Base-by-base conservation (phyloP, 2,329 filamentous ascomycete species). In the Trichophyton schoenleinii region DNA sequence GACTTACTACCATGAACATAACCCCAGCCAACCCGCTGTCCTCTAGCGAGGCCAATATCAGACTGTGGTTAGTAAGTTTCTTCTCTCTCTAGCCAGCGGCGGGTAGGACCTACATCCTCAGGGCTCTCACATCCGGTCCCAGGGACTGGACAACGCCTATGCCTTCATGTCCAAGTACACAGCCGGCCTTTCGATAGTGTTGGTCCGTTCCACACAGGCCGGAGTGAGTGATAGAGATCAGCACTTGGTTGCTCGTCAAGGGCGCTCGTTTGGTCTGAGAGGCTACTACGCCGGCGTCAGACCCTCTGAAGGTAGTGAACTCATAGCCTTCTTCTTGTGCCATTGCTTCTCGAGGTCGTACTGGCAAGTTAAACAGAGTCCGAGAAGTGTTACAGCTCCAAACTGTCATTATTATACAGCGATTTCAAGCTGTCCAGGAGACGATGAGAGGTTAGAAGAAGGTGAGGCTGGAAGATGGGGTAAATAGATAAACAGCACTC, bases 181-280 rank as follows among this genome's bases (percentile, higher is more conserved):
- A 1, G 65, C 72, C 68, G 25, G 6, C 61, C 58, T 57, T 38
- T 18, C 57, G 46, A 48, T 18, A 61, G 25, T 44, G 60, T 57
- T 77, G 65, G 63, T 78, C 80, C 2, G 86, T 88, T 58, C 82
- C 83, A 70, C 86, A 88, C 59, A 88, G 75, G 34, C 86, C 86
- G 1, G 84, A 86, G 62, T 84, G 83, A 15, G 84, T 87, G 64
- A 88, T 76, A 61, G 79, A 80, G 68, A 88, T 70, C 31, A 85
- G 77, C 59, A 87, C 84, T 63, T 86, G 36, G 41, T 63, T 60
- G 5, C 59, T 48, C 6, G 36, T 59, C 11, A 63, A 41, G 2
- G 46, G 38, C 36, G 60, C 31, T 36, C 28, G 46, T 49, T 22
- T 48, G 3, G 62, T 62, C 5, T 52, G 28, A 53, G 53, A 46